phyloP scores from a whole-genome alignment of 2,329 filamentous ascomycete genomes.

The Raffaelea arxii region DNA sequence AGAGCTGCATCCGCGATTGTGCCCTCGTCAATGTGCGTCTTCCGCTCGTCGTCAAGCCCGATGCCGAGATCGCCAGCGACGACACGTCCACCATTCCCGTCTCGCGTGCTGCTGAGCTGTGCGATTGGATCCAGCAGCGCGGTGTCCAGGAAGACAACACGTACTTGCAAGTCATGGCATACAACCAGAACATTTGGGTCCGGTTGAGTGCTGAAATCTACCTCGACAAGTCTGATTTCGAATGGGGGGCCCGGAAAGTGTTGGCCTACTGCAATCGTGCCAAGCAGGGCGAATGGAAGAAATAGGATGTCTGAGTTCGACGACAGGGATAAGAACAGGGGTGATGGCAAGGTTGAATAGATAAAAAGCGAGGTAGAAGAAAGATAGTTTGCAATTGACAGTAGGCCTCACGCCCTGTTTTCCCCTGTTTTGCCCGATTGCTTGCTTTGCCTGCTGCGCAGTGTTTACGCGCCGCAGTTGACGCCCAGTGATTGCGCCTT shows the following conservation, averaged over 20 bases:
- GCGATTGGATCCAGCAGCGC: constrained; percentile 26
- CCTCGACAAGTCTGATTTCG: constrained; percentile 55
- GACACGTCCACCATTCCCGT: constrained; percentile 9
- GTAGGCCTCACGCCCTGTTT: no score
- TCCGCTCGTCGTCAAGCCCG: constrained; percentile 27
- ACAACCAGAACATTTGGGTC: constrained; percentile 49
- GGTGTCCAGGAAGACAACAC: constrained; percentile 39
- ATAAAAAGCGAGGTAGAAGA: not conserved
- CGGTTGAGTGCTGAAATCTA: constrained; percentile 59
- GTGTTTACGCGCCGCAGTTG: no score
- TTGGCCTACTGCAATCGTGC: constrained; percentile 17
- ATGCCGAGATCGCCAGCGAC: constrained; percentile 1
- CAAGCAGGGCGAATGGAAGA: constrained; percentile 11
- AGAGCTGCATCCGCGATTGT: constrained; percentile 44
- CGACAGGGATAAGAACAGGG: not conserved
- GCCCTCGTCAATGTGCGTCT: constrained; percentile 54
- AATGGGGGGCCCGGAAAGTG: constrained; percentile 44
- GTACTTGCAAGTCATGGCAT: constrained; percentile 46
- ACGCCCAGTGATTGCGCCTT: no score
- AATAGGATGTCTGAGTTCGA: not conserved
- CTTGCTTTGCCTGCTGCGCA: no score
- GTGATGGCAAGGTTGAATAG: not conserved
- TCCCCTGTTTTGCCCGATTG: no score
- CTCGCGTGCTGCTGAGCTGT: constrained; percentile 17
- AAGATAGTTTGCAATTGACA: no score